Percentiles rank a stretch among this genome's conserved stretches.
Conservation (phyloP, 2,329 filamentous ascomycete genomes). For the Capronia americana region DNA sequence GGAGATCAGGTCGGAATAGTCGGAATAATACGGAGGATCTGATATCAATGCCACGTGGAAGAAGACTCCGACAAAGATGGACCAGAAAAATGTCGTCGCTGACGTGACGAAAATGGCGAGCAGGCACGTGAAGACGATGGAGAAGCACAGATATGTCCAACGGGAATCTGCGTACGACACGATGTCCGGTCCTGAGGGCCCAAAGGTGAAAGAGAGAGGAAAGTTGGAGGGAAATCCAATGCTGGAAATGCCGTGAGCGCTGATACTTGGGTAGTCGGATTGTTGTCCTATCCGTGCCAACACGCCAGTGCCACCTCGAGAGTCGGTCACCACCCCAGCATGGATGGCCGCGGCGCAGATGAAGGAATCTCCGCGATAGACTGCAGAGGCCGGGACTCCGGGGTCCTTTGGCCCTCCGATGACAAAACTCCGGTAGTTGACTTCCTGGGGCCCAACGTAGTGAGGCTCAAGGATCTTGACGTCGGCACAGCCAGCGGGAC, state of each 20-base stretch:
- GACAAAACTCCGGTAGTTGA: constrained; percentile 62
- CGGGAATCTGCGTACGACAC: constrained; percentile 60
- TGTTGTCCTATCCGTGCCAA: constrained; percentile 61
- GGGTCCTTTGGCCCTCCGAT: constrained; percentile 58
- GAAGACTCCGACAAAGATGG: constrained; percentile 62
- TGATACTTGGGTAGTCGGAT: constrained; percentile 52
- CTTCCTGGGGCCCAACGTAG: constrained; percentile 61
- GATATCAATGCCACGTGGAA: constrained; percentile 67
- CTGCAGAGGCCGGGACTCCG: constrained; percentile 48
- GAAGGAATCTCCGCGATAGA: constrained; percentile 67
- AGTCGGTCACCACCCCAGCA: constrained; percentile 62
- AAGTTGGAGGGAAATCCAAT: constrained; percentile 63
- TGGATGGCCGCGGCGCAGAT: constrained; percentile 67
- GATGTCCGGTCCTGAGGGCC: background rate
- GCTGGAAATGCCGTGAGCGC: constrained; percentile 59
- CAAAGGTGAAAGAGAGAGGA: constrained; percentile 44
- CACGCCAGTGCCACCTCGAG: constrained; percentile 63
- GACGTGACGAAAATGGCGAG: constrained; percentile 64
- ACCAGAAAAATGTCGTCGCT: constrained; percentile 62
- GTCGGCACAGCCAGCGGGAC: constrained; percentile 63
- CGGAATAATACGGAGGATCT: constrained; percentile 62
- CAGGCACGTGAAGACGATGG: constrained; percentile 60
- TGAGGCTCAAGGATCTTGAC: constrained; percentile 61
- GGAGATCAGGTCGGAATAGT: constrained; percentile 62
- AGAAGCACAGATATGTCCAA: constrained; percentile 64